Evolutionary conservation across 2,329 filamentous ascomycete genomes (phyloP).

Genomic region (Aspergillus sp.): DNA sequence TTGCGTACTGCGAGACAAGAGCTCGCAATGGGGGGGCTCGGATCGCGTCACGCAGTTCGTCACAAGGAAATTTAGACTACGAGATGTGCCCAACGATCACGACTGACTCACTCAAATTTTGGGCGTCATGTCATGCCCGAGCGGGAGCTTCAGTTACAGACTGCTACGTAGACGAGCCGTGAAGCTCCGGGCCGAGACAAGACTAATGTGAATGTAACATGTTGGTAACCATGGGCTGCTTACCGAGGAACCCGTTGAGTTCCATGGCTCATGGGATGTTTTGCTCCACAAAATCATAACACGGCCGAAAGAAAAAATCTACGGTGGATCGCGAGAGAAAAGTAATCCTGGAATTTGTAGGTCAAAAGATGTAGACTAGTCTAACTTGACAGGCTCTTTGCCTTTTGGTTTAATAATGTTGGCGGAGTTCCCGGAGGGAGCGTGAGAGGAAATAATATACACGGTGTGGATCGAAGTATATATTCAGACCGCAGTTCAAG

Average conservation of each 20-base stretch:
- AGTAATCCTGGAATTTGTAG: neutral
- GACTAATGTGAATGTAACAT: neutral
- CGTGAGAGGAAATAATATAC: neutral
- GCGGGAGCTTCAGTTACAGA: neutral
- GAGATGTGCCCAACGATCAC: too few relatives aligned
- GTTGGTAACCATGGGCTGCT: neutral
- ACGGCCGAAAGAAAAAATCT: neutral
- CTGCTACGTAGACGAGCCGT: neutral
- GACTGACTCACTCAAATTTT: too few relatives aligned
- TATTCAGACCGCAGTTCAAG: neutral
- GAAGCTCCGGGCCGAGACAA: slow-evolving; percentile 3
- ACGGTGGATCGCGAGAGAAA: neutral
- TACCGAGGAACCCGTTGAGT: slow-evolving; percentile 1
- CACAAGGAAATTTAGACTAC: too few relatives aligned
- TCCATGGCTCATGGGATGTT: slow-evolving; percentile 3
- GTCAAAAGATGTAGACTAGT: neutral
- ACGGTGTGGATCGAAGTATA: neutral
- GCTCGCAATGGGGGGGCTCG: neutral
- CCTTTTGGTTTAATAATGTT: neutral
- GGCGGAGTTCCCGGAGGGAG: neutral
- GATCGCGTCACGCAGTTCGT: neutral
- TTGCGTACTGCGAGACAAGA: neutral
- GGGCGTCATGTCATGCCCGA: too few relatives aligned
- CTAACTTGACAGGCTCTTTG: neutral
- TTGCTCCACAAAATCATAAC: slow-evolving; percentile 5